phyloP scores from a whole-genome alignment of 2,329 filamentous ascomycete species.

The Erysiphe pisi region DNA sequence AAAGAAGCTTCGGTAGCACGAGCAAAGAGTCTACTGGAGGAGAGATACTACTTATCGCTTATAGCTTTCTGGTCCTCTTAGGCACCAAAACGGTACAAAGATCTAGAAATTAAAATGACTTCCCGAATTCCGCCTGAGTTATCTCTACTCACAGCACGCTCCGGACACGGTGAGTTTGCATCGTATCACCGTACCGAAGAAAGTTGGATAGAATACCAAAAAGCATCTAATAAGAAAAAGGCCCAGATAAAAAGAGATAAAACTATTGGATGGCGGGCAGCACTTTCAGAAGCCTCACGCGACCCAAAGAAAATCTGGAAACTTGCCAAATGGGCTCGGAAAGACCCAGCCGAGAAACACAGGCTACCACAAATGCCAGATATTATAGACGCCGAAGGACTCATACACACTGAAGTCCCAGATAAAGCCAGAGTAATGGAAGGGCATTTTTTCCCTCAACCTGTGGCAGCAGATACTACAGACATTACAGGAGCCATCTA shows the following conservation, averaged over 20 bases:
- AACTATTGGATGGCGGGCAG: neutral
- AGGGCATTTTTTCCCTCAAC: neutral
- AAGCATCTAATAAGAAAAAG: slow-evolving; percentile 13
- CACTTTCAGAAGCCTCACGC: neutral
- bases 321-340: neutral
- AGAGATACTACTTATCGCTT: too few species aligned
- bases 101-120: too few species aligned
- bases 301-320: neutral
- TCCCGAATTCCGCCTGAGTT: too few species aligned
- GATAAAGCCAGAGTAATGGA: neutral
- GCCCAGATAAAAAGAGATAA: slow-evolving; percentile 3
- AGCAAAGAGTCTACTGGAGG: too few species aligned
- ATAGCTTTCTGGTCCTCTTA: too few species aligned
- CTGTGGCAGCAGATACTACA: neutral
- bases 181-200: neutral
- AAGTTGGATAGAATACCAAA: slow-evolving; percentile 17
- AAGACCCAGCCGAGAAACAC: neutral
- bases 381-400: neutral
- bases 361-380: neutral
- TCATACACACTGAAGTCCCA: neutral
- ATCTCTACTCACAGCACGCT: too few species aligned
- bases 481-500: neutral
- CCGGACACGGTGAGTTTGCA: too few species aligned
- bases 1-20: too few species aligned
- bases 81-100: too few species aligned